These are phyloP conservation scores for Arxiozyma slooffiae DNA, from an alignment of 1,139 yeast genomes.

Conservation along the genomic window DNA sequence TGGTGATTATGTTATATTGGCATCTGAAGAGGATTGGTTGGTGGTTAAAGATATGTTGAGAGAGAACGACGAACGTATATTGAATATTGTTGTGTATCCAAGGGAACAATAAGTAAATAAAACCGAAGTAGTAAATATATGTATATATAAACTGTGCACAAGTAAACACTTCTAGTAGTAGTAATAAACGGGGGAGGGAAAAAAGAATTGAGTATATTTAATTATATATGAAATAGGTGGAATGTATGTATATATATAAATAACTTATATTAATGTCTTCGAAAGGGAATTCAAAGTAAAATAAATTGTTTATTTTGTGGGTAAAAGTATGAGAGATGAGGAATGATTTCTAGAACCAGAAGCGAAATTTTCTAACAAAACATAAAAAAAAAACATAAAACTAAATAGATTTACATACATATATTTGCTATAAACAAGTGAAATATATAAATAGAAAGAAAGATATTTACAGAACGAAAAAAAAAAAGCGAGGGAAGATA, in stretches of 20 bases:
- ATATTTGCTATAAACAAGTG: neutral
- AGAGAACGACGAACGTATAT: conserved; percentile 32
- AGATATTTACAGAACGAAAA: neutral
- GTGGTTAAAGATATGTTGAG: conserved; percentile 37
- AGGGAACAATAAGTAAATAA: conserved; percentile 4
- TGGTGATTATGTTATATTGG: conserved; percentile 84
- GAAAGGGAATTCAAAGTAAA: too few relatives aligned
- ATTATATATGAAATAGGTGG: too few relatives aligned
- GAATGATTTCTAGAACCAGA: neutral
- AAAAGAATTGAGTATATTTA: too few relatives aligned
- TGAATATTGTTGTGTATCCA: conserved; percentile 33
- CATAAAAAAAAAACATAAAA: neutral
- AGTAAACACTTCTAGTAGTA: too few relatives aligned
- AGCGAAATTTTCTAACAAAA: conserved; percentile 1
- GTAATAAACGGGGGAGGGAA: too few relatives aligned
- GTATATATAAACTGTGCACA: neutral
- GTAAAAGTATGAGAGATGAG: neutral
- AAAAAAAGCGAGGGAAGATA: neutral
- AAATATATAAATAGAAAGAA: neutral
- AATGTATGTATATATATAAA: too few relatives aligned
- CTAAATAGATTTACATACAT: neutral
- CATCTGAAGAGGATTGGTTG: conserved; percentile 65
- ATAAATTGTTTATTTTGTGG: neutral
- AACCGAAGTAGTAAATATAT: too few relatives aligned
- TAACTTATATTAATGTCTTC: too few relatives aligned